These are phyloP conservation scores for Acarospora socialis DNA, from an alignment of 2,329 filamentous ascomycete species.

Conservation along the genomic window DNA sequence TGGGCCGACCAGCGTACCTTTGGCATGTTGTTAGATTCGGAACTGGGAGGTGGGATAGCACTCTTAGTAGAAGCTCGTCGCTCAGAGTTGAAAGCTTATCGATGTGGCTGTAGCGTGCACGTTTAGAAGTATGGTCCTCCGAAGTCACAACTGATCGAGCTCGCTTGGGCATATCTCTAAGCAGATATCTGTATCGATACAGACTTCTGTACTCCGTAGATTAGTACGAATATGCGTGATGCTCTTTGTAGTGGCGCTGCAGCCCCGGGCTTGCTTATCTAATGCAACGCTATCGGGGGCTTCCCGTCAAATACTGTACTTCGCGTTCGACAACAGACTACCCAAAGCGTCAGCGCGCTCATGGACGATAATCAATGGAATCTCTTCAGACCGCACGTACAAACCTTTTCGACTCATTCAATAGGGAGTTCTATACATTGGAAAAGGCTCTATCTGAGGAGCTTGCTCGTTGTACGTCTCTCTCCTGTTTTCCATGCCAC, in stretches of 20 bases:
- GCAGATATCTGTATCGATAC: background rate
- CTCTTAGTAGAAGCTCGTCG: constrained; percentile 75
- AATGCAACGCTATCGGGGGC: background rate
- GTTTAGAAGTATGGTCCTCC: constrained; percentile 28
- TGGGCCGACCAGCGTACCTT: constrained; percentile 28
- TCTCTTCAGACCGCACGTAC: constrained; percentile 3
- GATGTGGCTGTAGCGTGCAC: constrained; percentile 22
- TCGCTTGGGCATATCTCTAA: constrained; percentile 1
- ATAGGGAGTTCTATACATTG: background rate
- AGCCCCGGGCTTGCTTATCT: no score
- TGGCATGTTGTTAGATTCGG: constrained; percentile 51
- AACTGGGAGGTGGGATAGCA: constrained; percentile 63
- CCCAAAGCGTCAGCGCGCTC: background rate
- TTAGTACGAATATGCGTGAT: no score
- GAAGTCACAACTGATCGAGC: constrained; percentile 9
- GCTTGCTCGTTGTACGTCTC: background rate
- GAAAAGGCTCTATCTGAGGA: background rate
- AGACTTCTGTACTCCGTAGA: background rate
- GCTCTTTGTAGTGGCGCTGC: no score
- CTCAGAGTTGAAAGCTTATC: constrained; percentile 63
- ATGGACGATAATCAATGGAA: constrained; percentile 4
- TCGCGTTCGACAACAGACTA: background rate
- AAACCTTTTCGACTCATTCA: constrained; percentile 2
- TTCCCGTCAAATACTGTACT: background rate
- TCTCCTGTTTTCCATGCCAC: no score